phyloP scores from a whole-genome alignment of 2,329 filamentous ascomycete species.

The Colletotrichum graminicola region DNA sequence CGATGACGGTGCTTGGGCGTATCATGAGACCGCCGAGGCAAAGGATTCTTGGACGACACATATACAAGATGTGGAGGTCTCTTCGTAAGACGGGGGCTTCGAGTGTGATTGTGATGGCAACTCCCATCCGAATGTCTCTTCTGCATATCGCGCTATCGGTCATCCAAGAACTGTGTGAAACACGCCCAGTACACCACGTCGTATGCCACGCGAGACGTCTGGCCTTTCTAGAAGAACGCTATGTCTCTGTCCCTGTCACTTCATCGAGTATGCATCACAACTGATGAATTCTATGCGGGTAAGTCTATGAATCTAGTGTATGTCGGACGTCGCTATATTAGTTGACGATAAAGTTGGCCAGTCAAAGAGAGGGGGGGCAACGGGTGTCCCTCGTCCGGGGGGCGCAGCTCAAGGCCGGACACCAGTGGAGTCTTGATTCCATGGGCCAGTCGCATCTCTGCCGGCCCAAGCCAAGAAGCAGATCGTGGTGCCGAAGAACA shows the following conservation, averaged over 20 bases:
- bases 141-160: not conserved
- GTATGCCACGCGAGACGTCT: not conserved
- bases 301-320: not conserved
- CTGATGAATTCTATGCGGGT: not conserved
- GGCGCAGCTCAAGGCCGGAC: slow-evolving; percentile 32
- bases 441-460: slow-evolving; percentile 35
- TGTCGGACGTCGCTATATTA: not conserved
- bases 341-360: slow-evolving; percentile 8
- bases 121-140: slow-evolving; percentile 13
- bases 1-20: slow-evolving; percentile 11
- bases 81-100: not conserved
- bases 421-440: slow-evolving; percentile 16
- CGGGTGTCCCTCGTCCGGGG: slow-evolving; percentile 2
- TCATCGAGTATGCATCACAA: not conserved
- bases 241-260: not conserved
- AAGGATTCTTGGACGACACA: slow-evolving; percentile 4
- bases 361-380: not conserved
- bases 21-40: not conserved
- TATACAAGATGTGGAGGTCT: slow-evolving; percentile 15
- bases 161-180: slow-evolving; percentile 18
- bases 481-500: slow-evolving; percentile 5
- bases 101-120: not conserved
- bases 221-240: slow-evolving; percentile 12
- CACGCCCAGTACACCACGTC: not conserved
- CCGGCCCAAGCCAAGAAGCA: not conserved